phyloP scores from a whole-genome alignment of 2,329 filamentous ascomycete species.

The Lasiodiplodia gonubiensis region DNA sequence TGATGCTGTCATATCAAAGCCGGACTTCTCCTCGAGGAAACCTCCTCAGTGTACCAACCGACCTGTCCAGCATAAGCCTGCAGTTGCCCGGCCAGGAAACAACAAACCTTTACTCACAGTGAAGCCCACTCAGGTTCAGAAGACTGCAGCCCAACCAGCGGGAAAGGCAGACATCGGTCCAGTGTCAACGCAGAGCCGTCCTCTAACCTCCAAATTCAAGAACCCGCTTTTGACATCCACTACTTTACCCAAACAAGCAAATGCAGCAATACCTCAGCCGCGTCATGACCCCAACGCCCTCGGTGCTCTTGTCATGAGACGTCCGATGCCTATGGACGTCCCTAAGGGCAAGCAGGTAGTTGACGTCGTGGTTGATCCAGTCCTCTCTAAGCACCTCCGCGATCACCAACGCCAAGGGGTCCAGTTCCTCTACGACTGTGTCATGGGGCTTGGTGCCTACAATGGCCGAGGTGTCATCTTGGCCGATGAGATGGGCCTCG shows the following conservation, averaged over 20 bases:
- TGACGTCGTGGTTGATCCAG: conserved; percentile 74
- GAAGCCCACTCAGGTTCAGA: conserved; percentile 39
- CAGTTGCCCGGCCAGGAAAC: conserved; percentile 33
- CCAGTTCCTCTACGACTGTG: conserved; percentile 74
- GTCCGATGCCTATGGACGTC: conserved; percentile 53
- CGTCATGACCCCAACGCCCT: conserved; percentile 67
- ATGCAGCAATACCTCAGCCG: conserved; percentile 59
- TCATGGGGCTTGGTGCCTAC: conserved; percentile 72
- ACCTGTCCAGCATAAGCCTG: conserved; percentile 29
- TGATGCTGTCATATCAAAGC: conserved; percentile 64
- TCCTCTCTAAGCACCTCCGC: conserved; percentile 66
- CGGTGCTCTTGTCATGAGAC: conserved; percentile 70
- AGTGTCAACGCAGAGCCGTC: conserved; percentile 38
- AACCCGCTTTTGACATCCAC: conserved; percentile 64
- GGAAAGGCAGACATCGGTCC: conserved; percentile 45
- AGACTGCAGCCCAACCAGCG: neutral
- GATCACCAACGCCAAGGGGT: conserved; percentile 74
- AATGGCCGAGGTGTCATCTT: conserved; percentile 73
- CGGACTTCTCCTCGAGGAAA: conserved; percentile 61
- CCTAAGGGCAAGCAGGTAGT: conserved; percentile 69
- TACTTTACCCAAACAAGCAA: conserved; percentile 53
- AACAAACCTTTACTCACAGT: conserved; percentile 35
- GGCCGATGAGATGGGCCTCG: conserved; percentile 77
- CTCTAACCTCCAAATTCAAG: conserved; percentile 61
- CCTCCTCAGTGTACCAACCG: conserved; percentile 47